Conservation (phyloP, 371 early-diverging fungal species). For the Smittium mucronatum region DNA sequence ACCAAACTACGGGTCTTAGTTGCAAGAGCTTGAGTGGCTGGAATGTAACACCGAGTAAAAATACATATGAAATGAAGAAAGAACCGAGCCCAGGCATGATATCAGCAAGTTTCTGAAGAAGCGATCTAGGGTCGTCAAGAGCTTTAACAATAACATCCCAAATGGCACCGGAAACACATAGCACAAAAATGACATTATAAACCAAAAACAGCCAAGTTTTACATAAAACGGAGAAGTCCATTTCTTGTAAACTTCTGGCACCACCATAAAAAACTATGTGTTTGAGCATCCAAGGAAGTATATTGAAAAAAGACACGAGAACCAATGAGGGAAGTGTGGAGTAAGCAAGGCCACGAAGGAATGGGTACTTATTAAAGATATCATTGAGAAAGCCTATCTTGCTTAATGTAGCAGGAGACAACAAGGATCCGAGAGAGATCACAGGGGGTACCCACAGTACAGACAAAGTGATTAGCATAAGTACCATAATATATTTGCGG, state of each 20-base stretch:
- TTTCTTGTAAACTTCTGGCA: constrained; percentile 34
- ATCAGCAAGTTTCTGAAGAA: constrained; percentile 55
- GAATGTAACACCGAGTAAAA: constrained; percentile 49
- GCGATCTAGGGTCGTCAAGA: constrained; percentile 46
- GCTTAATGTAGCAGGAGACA: constrained; percentile 30
- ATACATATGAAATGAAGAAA: constrained; percentile 64
- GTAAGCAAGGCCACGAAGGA: constrained; percentile 37
- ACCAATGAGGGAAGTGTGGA: constrained; percentile 33
- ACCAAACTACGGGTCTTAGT: constrained; percentile 41
- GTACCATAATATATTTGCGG: constrained; percentile 20
- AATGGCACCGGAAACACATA: constrained; percentile 63
- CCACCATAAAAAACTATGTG: constrained; percentile 47
- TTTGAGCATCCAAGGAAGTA: constrained; percentile 54
- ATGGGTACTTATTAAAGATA: constrained; percentile 26
- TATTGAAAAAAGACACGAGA: constrained; percentile 54
- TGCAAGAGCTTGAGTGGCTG: constrained; percentile 60
- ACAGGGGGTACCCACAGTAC: constrained; percentile 33
- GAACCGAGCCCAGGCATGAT: constrained; percentile 49
- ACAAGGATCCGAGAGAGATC: constrained; percentile 24
- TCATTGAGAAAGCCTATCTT: constrained; percentile 32
- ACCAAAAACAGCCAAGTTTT: constrained; percentile 80
- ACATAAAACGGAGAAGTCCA: constrained; percentile 49
- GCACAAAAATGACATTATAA: constrained; percentile 76
- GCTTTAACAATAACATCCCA: constrained; percentile 58
- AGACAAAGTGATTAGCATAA: constrained; percentile 19